These are phyloP conservation scores for Trametes sanguinea DNA, from an alignment of 768 basidiomycete species.

Conservation along the genomic window DNA sequence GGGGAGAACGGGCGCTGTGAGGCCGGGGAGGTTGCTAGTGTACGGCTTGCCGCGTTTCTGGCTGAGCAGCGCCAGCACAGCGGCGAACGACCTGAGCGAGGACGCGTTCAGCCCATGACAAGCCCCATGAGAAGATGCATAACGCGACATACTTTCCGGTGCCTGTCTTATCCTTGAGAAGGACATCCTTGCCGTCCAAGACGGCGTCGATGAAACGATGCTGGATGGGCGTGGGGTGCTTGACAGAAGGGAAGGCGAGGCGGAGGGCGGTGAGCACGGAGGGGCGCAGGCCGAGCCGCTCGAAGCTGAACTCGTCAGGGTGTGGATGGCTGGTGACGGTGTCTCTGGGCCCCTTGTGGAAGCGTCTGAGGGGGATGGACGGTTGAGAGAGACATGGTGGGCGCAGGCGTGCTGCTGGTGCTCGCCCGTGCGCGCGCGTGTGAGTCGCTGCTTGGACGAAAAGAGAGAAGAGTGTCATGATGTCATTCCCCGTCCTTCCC, in stretches of 20 bases:
- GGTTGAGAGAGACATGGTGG: neutral
- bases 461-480: slow-evolving; percentile 17
- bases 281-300: slow-evolving; percentile 53
- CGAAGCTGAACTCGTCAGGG: slow-evolving; percentile 39
- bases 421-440: neutral
- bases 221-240: slow-evolving; percentile 61
- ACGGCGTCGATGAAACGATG: slow-evolving; percentile 62
- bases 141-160: slow-evolving; percentile 63
- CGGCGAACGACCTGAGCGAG: slow-evolving; percentile 65
- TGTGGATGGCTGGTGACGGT: slow-evolving; percentile 8
- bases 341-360: slow-evolving; percentile 16
- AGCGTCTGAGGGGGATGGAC: neutral
- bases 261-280: slow-evolving; percentile 51
- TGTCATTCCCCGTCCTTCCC: neutral
- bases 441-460: slow-evolving; percentile 8
- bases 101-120: neutral
- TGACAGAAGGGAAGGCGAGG: slow-evolving; percentile 62
- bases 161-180: slow-evolving; percentile 73
- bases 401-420: neutral
- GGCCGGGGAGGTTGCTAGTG: slow-evolving; percentile 19
- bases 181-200: slow-evolving; percentile 55
- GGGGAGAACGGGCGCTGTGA: neutral
- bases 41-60: slow-evolving; percentile 26
- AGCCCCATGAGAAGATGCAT: too few species aligned
- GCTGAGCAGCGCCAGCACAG: slow-evolving; percentile 65